Evolutionary conservation across 2,329 filamentous ascomycete genomes (phyloP).

Genomic region (Magnaporthiopsis rhizophila): DNA sequence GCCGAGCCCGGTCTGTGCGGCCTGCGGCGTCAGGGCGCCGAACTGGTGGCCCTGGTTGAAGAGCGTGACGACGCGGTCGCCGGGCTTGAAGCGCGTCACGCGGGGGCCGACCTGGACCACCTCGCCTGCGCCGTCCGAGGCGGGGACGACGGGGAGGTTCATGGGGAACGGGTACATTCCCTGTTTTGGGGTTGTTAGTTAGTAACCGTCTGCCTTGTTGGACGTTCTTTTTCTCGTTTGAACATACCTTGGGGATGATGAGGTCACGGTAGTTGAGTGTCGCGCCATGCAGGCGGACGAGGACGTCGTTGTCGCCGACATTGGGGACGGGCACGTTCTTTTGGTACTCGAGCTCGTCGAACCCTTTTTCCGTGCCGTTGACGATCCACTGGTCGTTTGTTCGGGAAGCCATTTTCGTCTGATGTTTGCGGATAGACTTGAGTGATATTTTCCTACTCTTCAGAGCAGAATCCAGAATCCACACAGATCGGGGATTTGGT

Average conservation of each 20-base stretch:
- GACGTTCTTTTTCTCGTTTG: neutral
- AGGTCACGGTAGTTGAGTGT: constrained; percentile 49
- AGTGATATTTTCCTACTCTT: neutral
- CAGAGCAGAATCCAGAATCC: too few relatives aligned
- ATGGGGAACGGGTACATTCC: constrained; percentile 39
- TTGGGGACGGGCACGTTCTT: constrained; percentile 47
- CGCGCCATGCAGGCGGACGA: constrained; percentile 54
- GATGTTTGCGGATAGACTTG: neutral
- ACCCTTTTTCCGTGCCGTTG: constrained; percentile 40
- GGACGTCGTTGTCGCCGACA: constrained; percentile 61
- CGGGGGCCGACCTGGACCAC: constrained; percentile 42
- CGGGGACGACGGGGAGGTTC: constrained; percentile 36
- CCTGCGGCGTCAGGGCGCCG: constrained; percentile 28
- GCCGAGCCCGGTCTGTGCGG: constrained; percentile 51
- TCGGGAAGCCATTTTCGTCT: neutral
- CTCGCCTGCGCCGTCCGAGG: constrained; percentile 46
- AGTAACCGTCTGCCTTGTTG: neutral
- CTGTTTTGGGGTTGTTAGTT: constrained; percentile 13
- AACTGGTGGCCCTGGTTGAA: constrained; percentile 50
- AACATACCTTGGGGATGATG: constrained; percentile 32
- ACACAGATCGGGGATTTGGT: neutral
- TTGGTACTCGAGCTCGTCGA: constrained; percentile 51
- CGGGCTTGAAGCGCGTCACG: constrained; percentile 39
- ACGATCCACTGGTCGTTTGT: constrained; percentile 52
- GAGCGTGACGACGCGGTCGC: constrained; percentile 50